Evolutionary conservation across 805 yeast genomes (phyloP), one percentile per base, ranked within the genome.

Genomic region (Cyberlindnera mississippiensis): DNA sequence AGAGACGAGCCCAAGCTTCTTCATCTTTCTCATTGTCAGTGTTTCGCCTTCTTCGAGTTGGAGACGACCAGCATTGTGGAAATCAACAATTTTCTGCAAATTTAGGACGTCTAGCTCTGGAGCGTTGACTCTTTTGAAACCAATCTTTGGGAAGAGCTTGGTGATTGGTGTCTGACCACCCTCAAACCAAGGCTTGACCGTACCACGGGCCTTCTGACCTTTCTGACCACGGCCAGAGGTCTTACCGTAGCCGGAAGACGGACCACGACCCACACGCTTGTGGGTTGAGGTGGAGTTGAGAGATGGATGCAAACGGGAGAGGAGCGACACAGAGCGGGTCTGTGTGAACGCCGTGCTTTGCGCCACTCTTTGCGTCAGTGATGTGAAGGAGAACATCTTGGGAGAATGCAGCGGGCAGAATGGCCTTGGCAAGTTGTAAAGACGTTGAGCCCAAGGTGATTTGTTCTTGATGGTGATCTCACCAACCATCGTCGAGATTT

Each of bases 91-190:
- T 51, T 79, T 73, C 27, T 70, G 75, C 57, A 91, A 69, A 57
- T 85, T 85, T 49, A 93, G 19, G 16, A 44, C 43, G 6, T 69
- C 66, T 52, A 77, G 66, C 12, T 72, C 73, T 45, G 65, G 65
- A 37, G 74, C 74, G 54, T 75, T 78, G 19, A 74, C 76, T 61
- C 87, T 78, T 55, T 76, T 79, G 69, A 89, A 89, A 8, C 98
- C 98, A 46, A 82, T 71, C 61, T 91, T 91, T 38, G 52, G 97
- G 96, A 65, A 87, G 80, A 52, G 85, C 68, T 64, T 85, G 76
- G 63, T 80, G 79, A 59, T 83, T 19, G 97, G 98, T 2, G 98
- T 93, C 63, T 93, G 99, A 62, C 99, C 98, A 78, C 99, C 99
- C 71, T 93, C 99, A 61, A 91, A 88, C 91, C 95, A 87, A 45